Percentiles rank a stretch among this genome's conserved stretches.
Conservation (phyloP, 306 rosid genomes). For the Lithocarpus polystachyus region DNA sequence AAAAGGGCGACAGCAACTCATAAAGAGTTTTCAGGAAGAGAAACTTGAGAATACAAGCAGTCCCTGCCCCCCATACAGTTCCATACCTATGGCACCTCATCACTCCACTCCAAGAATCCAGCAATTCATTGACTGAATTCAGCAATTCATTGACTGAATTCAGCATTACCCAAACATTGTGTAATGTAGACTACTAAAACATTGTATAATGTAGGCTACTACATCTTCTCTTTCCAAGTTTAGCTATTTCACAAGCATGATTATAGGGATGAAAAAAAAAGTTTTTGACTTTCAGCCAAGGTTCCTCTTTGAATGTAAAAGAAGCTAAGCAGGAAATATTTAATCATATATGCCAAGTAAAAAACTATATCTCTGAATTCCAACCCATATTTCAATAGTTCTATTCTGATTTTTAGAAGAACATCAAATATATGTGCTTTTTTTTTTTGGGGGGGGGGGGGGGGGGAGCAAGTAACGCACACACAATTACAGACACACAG, state of each 20-base stretch:
- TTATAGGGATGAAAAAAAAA: background rate
- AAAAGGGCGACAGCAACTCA: too few species aligned
- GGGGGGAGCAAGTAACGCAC: too few species aligned
- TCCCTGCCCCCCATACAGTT: too few species aligned
- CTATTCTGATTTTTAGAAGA: background rate
- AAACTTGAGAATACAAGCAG: too few species aligned
- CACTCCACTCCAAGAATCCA: too few species aligned
- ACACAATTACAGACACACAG: too few species aligned
- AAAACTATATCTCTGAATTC: background rate
- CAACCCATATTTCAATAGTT: background rate
- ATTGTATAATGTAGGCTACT: background rate
- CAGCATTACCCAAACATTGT: too few species aligned
- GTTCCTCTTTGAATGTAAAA: background rate
- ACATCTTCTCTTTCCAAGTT: background rate
- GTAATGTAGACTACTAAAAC: background rate
- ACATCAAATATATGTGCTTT: background rate
- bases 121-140: too few species aligned
- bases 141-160: too few species aligned
- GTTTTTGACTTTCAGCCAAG: background rate
- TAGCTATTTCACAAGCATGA: background rate
- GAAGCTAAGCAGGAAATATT: background rate
- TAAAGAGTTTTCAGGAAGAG: too few species aligned
- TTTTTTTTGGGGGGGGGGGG: background rate
- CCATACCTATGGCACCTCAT: too few species aligned
- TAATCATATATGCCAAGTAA: background rate